These are phyloP conservation scores for Anthostomella pinea DNA, from an alignment of 2,329 filamentous ascomycete species.

Conservation along the genomic window DNA sequence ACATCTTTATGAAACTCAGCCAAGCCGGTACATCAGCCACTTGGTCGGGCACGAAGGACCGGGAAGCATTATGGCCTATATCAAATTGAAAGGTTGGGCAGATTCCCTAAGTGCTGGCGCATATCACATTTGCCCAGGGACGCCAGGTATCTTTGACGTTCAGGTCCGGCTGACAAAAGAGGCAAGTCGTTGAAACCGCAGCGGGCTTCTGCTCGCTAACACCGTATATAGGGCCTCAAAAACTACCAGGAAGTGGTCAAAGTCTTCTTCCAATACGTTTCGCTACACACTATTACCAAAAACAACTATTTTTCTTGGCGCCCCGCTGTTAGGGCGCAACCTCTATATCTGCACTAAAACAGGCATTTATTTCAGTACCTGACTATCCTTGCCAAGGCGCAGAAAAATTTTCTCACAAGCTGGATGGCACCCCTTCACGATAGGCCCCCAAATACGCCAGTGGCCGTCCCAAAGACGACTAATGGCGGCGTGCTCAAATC, in stretches of 20 bases:
- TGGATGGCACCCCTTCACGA: no score
- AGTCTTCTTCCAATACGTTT: slow-evolving; percentile 86
- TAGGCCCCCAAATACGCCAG: no score
- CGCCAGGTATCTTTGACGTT: slow-evolving; percentile 74
- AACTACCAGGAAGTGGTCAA: slow-evolving; percentile 81
- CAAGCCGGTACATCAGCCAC: slow-evolving; percentile 82
- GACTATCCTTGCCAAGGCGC: no score
- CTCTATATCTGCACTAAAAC: no score
- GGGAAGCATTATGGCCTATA: slow-evolving; percentile 84
- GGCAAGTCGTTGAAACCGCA: slow-evolving; percentile 45
- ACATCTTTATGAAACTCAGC: slow-evolving; percentile 72
- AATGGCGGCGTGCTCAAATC: no score
- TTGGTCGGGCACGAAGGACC: slow-evolving; percentile 90
- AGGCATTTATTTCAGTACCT: no score
- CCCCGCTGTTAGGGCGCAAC: no score
- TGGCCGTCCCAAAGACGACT: no score
- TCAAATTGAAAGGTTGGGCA: slow-evolving; percentile 88
- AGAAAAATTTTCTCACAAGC: no score
- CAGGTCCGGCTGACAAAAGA: slow-evolving; percentile 80
- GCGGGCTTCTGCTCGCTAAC: slow-evolving; percentile 15
- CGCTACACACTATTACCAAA: no score
- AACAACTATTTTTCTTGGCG: no score
- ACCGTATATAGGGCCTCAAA: slow-evolving; percentile 55
- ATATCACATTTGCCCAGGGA: slow-evolving; percentile 72
- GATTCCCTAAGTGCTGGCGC: slow-evolving; percentile 78